Conservation (phyloP, 441 rosid genomes). For the Flueggea neowawraea region DNA sequence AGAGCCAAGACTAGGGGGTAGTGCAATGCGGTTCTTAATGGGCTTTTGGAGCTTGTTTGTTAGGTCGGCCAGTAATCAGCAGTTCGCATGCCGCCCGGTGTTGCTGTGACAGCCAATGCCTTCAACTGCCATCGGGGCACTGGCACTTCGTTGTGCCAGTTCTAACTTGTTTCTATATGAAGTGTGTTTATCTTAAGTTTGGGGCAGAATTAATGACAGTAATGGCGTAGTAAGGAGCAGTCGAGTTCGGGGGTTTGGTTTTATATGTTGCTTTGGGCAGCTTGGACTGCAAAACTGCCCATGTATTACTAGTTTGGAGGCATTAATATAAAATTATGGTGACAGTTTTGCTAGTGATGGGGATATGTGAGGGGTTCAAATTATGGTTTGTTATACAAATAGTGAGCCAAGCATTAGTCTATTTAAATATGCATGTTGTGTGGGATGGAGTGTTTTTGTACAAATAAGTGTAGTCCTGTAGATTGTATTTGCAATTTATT, state of each 20-base stretch:
- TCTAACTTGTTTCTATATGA: conserved; percentile 42
- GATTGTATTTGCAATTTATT: too few species aligned
- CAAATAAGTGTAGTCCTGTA: too few species aligned
- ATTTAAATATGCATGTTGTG: too few species aligned
- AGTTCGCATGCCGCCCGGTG: conserved; percentile 25
- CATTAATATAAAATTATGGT: conserved; percentile 20
- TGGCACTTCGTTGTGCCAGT: conserved; percentile 40
- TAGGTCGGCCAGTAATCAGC: conserved; percentile 33
- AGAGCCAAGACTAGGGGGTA: conserved; percentile 92
- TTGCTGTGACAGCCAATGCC: conserved; percentile 34
- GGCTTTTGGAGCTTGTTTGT: conserved; percentile 36
- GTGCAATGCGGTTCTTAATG: conserved; percentile 13
- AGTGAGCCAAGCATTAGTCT: too few species aligned
- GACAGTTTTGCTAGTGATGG: conserved; percentile 35
- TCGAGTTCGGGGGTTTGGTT: conserved; percentile 20
- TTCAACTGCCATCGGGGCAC: conserved; percentile 48
- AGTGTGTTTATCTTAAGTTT: conserved; percentile 34
- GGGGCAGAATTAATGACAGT: conserved; percentile 29
- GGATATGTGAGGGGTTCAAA: background rate
- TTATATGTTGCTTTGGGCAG: conserved; percentile 21
- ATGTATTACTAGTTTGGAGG: conserved; percentile 14
- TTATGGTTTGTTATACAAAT: too few species aligned
- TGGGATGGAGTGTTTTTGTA: too few species aligned
- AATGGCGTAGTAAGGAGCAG: conserved; percentile 16
- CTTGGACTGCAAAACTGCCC: conserved; percentile 18